Evolutionary conservation across 441 rosid genomes (phyloP).

Genomic region (Eruca vesicaria): DNA sequence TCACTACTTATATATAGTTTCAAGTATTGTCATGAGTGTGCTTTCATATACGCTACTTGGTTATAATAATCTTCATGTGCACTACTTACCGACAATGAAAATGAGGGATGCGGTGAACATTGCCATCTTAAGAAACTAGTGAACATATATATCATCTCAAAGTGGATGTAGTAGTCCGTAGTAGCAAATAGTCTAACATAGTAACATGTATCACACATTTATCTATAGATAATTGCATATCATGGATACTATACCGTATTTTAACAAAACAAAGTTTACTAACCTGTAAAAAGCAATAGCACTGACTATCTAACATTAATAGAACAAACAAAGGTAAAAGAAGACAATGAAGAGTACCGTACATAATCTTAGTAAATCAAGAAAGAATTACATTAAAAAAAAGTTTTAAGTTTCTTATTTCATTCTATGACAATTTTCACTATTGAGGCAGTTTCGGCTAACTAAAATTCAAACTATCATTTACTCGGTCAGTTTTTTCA

Average conservation of each 20-base stretch:
- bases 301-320: not conserved
- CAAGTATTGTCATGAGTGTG: not conserved
- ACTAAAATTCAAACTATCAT: no score
- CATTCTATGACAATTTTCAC: no score
- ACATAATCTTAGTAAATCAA: slow-evolving; percentile 29
- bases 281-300: not conserved
- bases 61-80: not conserved
- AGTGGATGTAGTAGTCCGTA: not conserved
- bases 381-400: no score
- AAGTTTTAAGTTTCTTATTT: no score
- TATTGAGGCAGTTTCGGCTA: no score
- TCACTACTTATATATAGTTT: not conserved
- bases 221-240: not conserved
- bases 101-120: not conserved
- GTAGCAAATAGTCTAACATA: not conserved
- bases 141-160: not conserved
- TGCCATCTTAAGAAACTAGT: not conserved
- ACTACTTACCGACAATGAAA: not conserved
- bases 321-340: not conserved
- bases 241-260: not conserved
- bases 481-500: no score
- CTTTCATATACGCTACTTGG: not conserved
- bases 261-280: not conserved
- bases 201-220: not conserved
- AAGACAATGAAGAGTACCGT: slow-evolving; percentile 7